Evolutionary conservation across 768 basidiomycete species (phyloP).

Genomic region (Chlorophyllum brunneum): DNA sequence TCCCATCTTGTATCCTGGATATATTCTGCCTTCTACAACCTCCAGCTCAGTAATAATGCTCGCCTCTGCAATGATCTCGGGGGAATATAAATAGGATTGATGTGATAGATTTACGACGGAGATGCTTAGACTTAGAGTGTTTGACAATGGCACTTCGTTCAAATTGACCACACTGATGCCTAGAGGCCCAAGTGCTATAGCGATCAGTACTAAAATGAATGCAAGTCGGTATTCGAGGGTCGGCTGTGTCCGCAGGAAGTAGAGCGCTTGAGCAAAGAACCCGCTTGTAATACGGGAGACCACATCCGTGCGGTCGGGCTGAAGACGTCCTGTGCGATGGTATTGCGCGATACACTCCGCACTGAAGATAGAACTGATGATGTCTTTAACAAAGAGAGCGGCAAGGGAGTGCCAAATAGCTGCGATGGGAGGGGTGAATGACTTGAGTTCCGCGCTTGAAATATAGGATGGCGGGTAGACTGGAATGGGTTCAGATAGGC

Average conservation of each 20-base stretch:
- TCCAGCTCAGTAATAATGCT: no score
- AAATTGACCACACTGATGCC: background rate
- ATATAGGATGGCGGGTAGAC: background rate
- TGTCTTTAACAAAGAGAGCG: background rate
- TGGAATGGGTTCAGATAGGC: background rate
- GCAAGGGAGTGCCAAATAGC: slow-evolving; percentile 3
- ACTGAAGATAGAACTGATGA: background rate
- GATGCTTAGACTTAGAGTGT: no score
- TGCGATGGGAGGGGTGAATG: background rate
- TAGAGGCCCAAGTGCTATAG: background rate
- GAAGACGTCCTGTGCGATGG: background rate
- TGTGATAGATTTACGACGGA: no score
- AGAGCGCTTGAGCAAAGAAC: background rate
- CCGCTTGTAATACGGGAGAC: background rate
- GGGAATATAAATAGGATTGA: no score
- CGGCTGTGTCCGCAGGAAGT: background rate
- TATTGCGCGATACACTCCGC: background rate
- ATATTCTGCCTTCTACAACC: no score
- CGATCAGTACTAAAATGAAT: background rate
- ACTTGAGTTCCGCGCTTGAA: background rate
- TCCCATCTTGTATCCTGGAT: no score
- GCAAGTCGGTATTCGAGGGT: background rate
- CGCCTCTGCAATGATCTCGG: no score
- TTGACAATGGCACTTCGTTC: no score
- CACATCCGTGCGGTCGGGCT: background rate